Base-by-base conservation (phyloP, 2,329 filamentous ascomycete species). In the Harringtonia lauricola region DNA sequence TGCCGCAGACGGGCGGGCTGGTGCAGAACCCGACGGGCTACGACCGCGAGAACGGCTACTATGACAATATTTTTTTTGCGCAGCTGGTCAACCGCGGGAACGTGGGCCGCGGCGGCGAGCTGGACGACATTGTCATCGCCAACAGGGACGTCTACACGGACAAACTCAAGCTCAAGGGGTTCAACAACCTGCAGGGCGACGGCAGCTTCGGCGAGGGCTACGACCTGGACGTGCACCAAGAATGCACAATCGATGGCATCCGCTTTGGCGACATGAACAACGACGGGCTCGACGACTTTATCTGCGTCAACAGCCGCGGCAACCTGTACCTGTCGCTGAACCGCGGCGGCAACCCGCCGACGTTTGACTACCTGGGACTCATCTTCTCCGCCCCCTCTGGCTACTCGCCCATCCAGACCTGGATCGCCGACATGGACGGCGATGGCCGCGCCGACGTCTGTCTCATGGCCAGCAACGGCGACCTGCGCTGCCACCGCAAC, bases 401-500 rank as follows among this genome's bases (percentile, higher is more conserved):
- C 19, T 43, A 43, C 35, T 33, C 17, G 8, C 26, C 17, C 33
- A 24, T n/a, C 21, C 17, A 17, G 14, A 34, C 38, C 12, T 21
- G 36, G 18, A 8, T 46, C 10, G 41, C 14, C 6, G 45, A 47
- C 35, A 42, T 47, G 13, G 47, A 46, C 18, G 59, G 57, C 3
- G 48, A 57, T 21, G 47, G 45, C 2, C 41, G 45, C n/a, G 33
- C 24, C n/a, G 45, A 47, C 41, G 59, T 4, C 38, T 45, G 43
- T 13, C 3, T 37, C 2, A 26, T 30, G n/a, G 24, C 24, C 4
- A 29, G 8, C 7, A 24, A 36, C 10, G 37, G 30, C 3, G 22
- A 8, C 6, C 18, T 40, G 24, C 3, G 48, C 3, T 62, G 55
- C 47, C 62, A 55, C 55, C 52, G 62, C 5, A 64, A 63, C 35